Evolutionary conservation across 352 stramenopile genomes (phyloP), one percentile per base, ranked within the genome.

Genomic region (Phytophthora pistaciae): DNA sequence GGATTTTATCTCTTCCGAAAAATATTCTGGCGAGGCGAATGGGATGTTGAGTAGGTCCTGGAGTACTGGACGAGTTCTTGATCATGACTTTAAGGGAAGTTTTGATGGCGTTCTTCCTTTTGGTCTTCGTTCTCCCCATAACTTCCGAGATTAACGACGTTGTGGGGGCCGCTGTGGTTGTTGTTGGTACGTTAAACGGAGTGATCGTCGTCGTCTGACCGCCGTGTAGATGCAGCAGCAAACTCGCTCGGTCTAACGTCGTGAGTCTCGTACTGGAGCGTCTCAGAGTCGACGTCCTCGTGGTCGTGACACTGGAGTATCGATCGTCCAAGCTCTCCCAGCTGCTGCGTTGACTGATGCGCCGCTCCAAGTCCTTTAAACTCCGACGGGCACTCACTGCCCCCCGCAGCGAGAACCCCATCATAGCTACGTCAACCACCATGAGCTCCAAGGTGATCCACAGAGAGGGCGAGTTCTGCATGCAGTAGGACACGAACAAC

Each of bases 401-500:
- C 9, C 44, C 44, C 14, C 44, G 44, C 20, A 52, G n/a, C 18
- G 44, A 52, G 16, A 52, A 13, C 11, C 10, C 21, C 31, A 64
- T 55, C n/a, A 56, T 46, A 11, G 46, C 3, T 6, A 56, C 7
- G 29, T 70, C 68, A 25, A 58, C 53, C 6, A 40, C 14, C 58
- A 76, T 62, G 5, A 76, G 38, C 18, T 52, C 58, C 10, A 60
- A 44, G 0, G 61, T 64, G n/a, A 40, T 70, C 64, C 40, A 68
- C 13, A 63, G 23, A 1, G 69, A 77, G 1, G 63, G 64, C 21
- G 60, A 60, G 13, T 55, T 77, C 21, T 69, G 69, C 58, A 73
- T 69, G 25, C 69, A 72, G 16, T 68, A 73, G 0, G 64, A 53
- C 8, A 76, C 25, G 46, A 72, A 72, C 9, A 76, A 46, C 42